Evolutionary conservation across 306 rosid genomes (phyloP), one percentile per base, ranked within the genome.

Genomic region (Trifolium subterraneum): DNA sequence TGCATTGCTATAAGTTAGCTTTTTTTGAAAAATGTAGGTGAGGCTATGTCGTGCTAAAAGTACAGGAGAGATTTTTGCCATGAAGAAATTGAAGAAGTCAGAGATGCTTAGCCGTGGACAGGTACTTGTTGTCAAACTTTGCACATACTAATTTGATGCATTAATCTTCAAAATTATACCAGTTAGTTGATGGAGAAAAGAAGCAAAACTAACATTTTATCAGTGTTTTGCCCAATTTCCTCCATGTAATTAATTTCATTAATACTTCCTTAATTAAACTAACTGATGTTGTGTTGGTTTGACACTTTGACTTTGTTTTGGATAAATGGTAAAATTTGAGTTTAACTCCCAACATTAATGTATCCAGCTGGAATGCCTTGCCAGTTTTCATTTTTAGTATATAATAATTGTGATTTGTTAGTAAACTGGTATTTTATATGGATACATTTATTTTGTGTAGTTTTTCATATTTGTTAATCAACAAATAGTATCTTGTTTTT

Each of bases 51-150:
- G 98, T 41, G 98, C 90, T 60, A 90, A 88, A 81, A 71, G 67
- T 69, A 90, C 93, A 0, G 92, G 97, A 64, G 98, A 90, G 83
- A 88, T 95, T 85, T 95, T 77, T 64, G 99, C 98, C 52, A 88
- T 88, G 99, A 95, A 95, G 92, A 95, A 95, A 83, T 78, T 95
- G 87, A 95, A 88, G 90, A 95, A 95, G 73, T 95, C 92, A 38
- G 99, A 95, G 64, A 95, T 95, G 99, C 99, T 95, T 85, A 92
- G 97, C 78, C 98, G 99, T n/a, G 99, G 99, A 68, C 99, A 95
- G 99, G 99, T 95, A 83, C 70, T 45, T 2, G 18, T 42, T 54
- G 13, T 54, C 71, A 61, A 60, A 72, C 47, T 31, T 81, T 15
- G 18, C 36, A 35, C 64, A 73, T 41, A 8, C 44, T 44, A 44